Conservation (phyloP, 495 filamentous ascomycete species). For the Neurospora tetrasperma region DNA sequence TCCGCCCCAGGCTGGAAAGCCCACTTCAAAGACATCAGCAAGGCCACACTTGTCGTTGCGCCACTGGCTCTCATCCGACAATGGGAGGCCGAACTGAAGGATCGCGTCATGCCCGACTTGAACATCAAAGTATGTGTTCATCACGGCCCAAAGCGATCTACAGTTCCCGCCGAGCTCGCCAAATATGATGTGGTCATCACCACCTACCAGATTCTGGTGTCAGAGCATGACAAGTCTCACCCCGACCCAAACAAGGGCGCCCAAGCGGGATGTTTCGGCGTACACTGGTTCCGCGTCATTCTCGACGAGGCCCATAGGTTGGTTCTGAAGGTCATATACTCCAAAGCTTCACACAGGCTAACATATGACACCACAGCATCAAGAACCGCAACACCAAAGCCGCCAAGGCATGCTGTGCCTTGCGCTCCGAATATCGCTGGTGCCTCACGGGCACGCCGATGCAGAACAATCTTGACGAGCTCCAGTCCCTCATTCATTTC, state of each 20-base stretch:
- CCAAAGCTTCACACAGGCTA: neutral
- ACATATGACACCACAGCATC: constrained; percentile 57
- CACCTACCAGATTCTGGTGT: constrained; percentile 88
- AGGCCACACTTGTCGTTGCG: constrained; percentile 84
- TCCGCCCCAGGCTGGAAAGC: constrained; percentile 43
- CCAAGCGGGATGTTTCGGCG: constrained; percentile 75
- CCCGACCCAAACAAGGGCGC: constrained; percentile 36
- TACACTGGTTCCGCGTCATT: constrained; percentile 92
- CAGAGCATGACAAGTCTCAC: constrained; percentile 65
- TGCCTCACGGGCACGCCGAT: constrained; percentile 92
- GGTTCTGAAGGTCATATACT: neutral
- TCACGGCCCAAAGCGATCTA: constrained; percentile 77
- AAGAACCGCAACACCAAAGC: constrained; percentile 96
- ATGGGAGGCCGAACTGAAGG: constrained; percentile 87
- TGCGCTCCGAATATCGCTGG: constrained; percentile 82
- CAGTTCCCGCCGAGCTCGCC: constrained; percentile 59
- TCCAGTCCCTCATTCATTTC: constrained; percentile 88
- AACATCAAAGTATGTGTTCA: constrained; percentile 73
- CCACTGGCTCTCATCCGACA: constrained; percentile 92
- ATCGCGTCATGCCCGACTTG: constrained; percentile 59
- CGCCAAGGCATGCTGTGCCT: constrained; percentile 73
- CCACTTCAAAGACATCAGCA: constrained; percentile 52
- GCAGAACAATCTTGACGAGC: constrained; percentile 96
- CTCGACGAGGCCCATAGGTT: constrained; percentile 64
- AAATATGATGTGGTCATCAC: constrained; percentile 95